Percentiles rank a stretch among this genome's conserved stretches.
These are phyloP conservation scores for Meripilus lineatus DNA, from an alignment of 1,284 basidiomycete species.

Conservation along the genomic window DNA sequence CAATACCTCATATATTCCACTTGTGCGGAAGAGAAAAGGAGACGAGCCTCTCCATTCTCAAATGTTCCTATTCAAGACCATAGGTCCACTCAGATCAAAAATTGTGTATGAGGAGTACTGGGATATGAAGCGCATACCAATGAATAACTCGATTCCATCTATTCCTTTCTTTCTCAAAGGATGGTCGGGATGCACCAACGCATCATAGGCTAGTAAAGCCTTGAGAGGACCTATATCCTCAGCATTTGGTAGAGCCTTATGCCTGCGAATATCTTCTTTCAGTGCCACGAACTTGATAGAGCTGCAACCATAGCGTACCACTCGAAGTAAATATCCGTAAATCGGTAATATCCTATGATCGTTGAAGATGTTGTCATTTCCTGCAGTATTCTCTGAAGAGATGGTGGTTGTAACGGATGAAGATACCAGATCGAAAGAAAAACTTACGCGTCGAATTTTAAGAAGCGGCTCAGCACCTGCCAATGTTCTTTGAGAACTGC, in stretches of 20 bases:
- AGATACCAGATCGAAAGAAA: too few relatives aligned
- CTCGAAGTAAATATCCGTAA: conserved; percentile 74
- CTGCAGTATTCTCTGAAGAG: background rate
- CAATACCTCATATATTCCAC: conserved; percentile 84
- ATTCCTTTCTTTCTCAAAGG: conserved; percentile 62
- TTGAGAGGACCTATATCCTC: conserved; percentile 62
- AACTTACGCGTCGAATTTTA: too few relatives aligned
- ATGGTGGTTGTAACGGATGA: background rate
- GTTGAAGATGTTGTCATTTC: conserved; percentile 21
- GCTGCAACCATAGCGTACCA: conserved; percentile 39
- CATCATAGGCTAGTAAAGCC: conserved; percentile 59
- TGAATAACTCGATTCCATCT: conserved; percentile 63
- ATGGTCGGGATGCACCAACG: conserved; percentile 64
- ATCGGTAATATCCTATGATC: conserved; percentile 70
- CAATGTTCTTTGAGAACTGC: too few relatives aligned
- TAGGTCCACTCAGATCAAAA: background rate
- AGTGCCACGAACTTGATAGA: conserved; percentile 1
- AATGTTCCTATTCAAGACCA: conserved; percentile 43
- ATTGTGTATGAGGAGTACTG: too few relatives aligned
- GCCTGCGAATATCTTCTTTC: conserved; percentile 26
- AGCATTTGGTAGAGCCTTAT: conserved; percentile 37
- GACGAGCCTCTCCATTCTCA: conserved; percentile 58
- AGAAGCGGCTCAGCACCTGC: too few relatives aligned
- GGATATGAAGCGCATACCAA: conserved; percentile 44
- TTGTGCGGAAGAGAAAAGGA: conserved; percentile 78